Base-by-base conservation (phyloP, 2,329 filamentous ascomycete species). In the Cladosporium sp. region DNA sequence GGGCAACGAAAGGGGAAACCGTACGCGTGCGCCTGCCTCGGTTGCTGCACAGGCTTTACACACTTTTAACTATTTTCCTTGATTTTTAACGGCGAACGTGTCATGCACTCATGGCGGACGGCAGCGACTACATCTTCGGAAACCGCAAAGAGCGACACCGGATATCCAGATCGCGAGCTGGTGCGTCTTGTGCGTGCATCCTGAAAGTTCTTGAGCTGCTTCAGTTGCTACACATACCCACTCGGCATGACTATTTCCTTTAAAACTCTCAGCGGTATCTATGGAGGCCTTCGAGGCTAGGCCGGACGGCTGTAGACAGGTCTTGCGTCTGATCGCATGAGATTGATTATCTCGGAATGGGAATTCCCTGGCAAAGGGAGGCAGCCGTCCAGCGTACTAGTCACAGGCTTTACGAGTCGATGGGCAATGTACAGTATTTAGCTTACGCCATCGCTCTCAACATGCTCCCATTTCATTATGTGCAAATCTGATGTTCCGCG, bases 31-130 rank as follows among this genome's bases (percentile, higher is more conserved):
- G 31, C n/a, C 52, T n/a, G n/a, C 52, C 52, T 55, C 52, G 18
- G 52, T 55, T 55, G 52, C 18, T 29, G 14, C 52, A 5, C 14
- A 31, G 52, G 40, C 10, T 46, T 6, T 31, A 55, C 28, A 33
- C 52, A 55, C n/a, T 21, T 55, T 29, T 55, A 46, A 46, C 52
- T 55, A 33, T 55, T 55, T 33, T 55, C 52, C n/a, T 55, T 55
- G 26, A 55, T 55, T 4, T 21, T 21, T 33, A 31, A 55, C 18
- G 52, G 52, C 28, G 11, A 46, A 55, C n/a, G 52, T 33, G 52
- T 55, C 29, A 55, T 55, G 31, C 52, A 31, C 16, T n/a, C 52
- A 55, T 21, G 16, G n/a, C 52, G 52, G 18, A 55, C 31, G 52
- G 31, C 28, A n/a, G 52, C 52, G 52, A 33, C 31, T 33, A 33